Evolutionary conservation across 306 rosid genomes (phyloP), one percentile per base, ranked within the genome.

Genomic region (Vachellia collinsii): DNA sequence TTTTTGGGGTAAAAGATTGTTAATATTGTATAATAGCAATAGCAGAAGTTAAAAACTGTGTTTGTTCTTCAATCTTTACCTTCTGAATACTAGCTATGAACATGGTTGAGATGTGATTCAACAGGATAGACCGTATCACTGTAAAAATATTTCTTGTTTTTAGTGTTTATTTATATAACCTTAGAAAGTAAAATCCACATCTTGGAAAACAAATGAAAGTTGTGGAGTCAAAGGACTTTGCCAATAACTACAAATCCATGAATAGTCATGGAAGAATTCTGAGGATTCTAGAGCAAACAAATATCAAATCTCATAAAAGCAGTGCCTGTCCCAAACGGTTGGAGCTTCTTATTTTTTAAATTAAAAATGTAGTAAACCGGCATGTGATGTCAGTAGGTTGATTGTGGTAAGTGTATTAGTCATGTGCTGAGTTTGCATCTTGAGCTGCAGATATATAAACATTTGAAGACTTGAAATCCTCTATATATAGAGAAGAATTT

Each of bases 141-240:
- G 29, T 20, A 20, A 0, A 53, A 20, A 1, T 56, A 5, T 8
- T 41, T 75, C 34, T 37, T 75, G 79, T 46, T 46, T 0, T 3
- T 11, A 8, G 1, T 56, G 13, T 8, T 39, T 75, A 39, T 42
- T 75, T 82, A 12, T 56, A 42, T 79, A 43, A 37, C 54, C 67
- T 17, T 17, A 53, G 58, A 61, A 69, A 61, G 34, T 74, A 68
- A 36, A 63, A 42, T 47, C 39, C 69, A 4, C 70, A 9, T 43
- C 34, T 46, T 29, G 65, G 47, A 75, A 69, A 78, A 59, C 53
- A 56, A 67, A 58, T 63, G 70, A 70, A 61, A 79, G 20, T 50
- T 79, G 70, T 66, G 37, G 66, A 38, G 61, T 66, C 54, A 50
- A 80, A 75, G 66, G 70, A 75, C 79, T 64, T 76, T 79, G 75